Base-by-base conservation (phyloP, 305 asterid species). In the Coffea humblotiana region DNA sequence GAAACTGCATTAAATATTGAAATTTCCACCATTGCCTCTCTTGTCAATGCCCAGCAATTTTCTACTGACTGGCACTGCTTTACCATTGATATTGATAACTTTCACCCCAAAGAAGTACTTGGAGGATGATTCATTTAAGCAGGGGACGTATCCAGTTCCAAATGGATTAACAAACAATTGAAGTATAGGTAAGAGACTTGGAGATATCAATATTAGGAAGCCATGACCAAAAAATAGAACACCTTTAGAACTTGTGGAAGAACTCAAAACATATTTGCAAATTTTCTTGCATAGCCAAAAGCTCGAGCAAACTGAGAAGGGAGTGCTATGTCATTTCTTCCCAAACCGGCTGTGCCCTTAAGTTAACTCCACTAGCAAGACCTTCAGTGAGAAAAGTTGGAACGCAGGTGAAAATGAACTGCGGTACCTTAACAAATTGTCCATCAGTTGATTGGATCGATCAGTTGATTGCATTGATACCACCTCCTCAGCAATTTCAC, bases 51-150 rank as follows among this genome's bases (percentile, higher is more conserved):
- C 65, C 6, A 90, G 37, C 23, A 90, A 61, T 35, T 83, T 89
- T 58, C 49, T 77, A 4, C 86, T 83, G 45, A 90, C 5, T 0
- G 45, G 40, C 6, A 90, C 84, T 29, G 71, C 21, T 79, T 74
- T 87, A 0, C 82, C 86, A 32, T 77, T 82, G 47, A 88, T 85
- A 54, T 64, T 65, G 54, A 90, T 82, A 2, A 89, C 77, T 66
- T 78, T 85, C 37, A 90, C 58, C 16, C 90, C 90, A 21, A 90
- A 82, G 77, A 83, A 88, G 64, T 88, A 86, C 78, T 90, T 89
- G 7, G 89, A 77, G 2, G 94, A 90, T 11, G 87, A 73, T 14
- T 81, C 89, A 74, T 76, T 72, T 9, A 71, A 60, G 70, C 2
- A 68, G 21, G 78, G 78, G 19, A 70, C 84, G 45, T 64, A 45